Percentiles rank a stretch among this genome's conserved stretches.
Evolutionary conservation across 768 basidiomycete genomes (phyloP).

Genomic region (Hygrocybe punicea): DNA sequence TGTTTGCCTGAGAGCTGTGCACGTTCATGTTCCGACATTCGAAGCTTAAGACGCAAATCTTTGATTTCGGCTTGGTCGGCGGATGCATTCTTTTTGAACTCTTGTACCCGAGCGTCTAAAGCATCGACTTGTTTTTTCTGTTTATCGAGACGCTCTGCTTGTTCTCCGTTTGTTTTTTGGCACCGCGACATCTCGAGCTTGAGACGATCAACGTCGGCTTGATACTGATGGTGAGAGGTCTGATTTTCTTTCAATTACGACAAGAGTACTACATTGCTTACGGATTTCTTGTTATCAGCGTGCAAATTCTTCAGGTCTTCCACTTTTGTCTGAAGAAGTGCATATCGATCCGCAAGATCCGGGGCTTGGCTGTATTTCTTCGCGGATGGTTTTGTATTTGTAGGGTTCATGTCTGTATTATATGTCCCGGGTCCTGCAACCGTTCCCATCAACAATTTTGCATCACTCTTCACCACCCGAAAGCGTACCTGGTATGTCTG

Average conservation of each 20-base stretch:
- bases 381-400: slow-evolving; percentile 25
- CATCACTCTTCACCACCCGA: not conserved
- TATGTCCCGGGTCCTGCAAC: slow-evolving; percentile 36
- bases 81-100: slow-evolving; percentile 49
- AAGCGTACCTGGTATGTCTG: slow-evolving; percentile 42
- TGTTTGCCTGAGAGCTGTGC: slow-evolving; percentile 50
- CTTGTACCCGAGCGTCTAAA: slow-evolving; percentile 58
- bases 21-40: slow-evolving; percentile 56
- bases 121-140: slow-evolving; percentile 58
- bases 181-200: slow-evolving; percentile 52
- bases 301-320: slow-evolving; percentile 63
- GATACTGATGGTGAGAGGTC: slow-evolving; percentile 43
- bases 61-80: slow-evolving; percentile 61
- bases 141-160: slow-evolving; percentile 53
- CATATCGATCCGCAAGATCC: slow-evolving; percentile 46
- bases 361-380: slow-evolving; percentile 13
- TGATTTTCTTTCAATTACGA: too few species aligned
- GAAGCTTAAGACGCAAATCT: slow-evolving; percentile 57
- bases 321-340: slow-evolving; percentile 56
- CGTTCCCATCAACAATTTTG: not conserved
- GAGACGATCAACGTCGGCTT: slow-evolving; percentile 54
- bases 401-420: slow-evolving; percentile 21
- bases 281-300: slow-evolving; percentile 61
- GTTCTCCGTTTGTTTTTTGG: slow-evolving; percentile 49
- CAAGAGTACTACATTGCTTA: slow-evolving; percentile 33